Evolutionary conservation across 768 basidiomycete genomes (phyloP).

Genomic region (Hysterangium stoloniferum): DNA sequence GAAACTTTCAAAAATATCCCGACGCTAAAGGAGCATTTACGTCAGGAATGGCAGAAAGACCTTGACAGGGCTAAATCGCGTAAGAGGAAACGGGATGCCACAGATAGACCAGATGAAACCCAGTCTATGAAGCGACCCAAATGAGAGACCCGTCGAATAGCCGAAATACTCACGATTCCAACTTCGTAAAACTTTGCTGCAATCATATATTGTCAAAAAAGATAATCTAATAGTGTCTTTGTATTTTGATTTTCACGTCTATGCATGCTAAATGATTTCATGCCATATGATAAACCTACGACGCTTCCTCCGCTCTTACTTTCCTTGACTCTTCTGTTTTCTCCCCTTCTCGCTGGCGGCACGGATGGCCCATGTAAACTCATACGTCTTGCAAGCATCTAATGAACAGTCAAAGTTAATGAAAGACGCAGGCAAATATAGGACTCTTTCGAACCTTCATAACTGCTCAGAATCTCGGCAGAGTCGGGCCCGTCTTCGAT

Average conservation of each 20-base stretch:
- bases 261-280: too few species aligned
- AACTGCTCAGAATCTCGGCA: slow-evolving; percentile 72
- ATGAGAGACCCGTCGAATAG: background rate
- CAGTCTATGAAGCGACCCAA: background rate
- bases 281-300: too few species aligned
- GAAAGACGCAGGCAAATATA: background rate
- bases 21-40: slow-evolving; percentile 63
- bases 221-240: too few species aligned
- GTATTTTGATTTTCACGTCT: too few species aligned
- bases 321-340: slow-evolving; percentile 2
- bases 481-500: slow-evolving; percentile 82
- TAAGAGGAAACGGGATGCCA: slow-evolving; percentile 1
- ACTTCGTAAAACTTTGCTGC: too few species aligned
- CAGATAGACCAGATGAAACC: background rate
- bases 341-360: slow-evolving; percentile 59
- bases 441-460: slow-evolving; percentile 52
- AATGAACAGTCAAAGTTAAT: slow-evolving; percentile 8
- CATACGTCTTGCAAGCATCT: slow-evolving; percentile 86
- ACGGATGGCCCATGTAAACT: slow-evolving; percentile 92
- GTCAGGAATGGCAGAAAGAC: slow-evolving; percentile 60
- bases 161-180: background rate
- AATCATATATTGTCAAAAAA: too few species aligned
- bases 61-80: slow-evolving; percentile 18
- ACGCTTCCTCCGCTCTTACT: background rate
- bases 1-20: slow-evolving; percentile 63